phyloP scores from a whole-genome alignment of 805 yeast species.

The Candida silvatica region DNA sequence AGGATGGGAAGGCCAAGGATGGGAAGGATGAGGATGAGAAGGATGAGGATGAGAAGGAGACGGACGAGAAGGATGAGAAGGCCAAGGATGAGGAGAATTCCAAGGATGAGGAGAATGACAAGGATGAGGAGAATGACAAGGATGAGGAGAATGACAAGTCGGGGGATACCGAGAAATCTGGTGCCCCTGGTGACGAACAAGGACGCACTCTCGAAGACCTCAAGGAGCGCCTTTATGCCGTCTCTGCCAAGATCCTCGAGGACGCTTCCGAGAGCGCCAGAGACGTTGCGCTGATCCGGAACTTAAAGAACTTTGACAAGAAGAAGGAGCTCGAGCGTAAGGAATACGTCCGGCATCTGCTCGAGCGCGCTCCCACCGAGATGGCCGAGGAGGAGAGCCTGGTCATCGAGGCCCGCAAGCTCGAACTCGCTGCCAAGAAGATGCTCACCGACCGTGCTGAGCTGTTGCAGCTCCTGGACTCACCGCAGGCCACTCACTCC shows the following conservation, averaged over 20 bases:
- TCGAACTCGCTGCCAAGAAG: slow-evolving; percentile 87
- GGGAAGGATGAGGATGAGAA: background rate
- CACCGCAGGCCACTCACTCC: slow-evolving; percentile 74
- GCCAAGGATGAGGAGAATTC: background rate
- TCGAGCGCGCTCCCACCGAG: slow-evolving; percentile 88
- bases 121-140: background rate
- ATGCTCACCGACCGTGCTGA: slow-evolving; percentile 78
- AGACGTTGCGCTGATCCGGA: slow-evolving; percentile 42
- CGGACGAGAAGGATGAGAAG: background rate
- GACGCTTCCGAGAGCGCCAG: slow-evolving; percentile 28
- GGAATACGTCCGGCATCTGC: slow-evolving; percentile 63
- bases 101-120: background rate
- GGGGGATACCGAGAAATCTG: background rate
- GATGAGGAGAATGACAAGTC: background rate
- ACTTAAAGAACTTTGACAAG: slow-evolving; percentile 56
- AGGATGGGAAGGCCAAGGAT: background rate
- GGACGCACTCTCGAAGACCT: slow-evolving; percentile 64
- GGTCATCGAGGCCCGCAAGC: slow-evolving; percentile 84
- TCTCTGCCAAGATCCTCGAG: slow-evolving; percentile 48
- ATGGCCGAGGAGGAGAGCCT: slow-evolving; percentile 96
- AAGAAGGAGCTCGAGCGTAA: slow-evolving; percentile 73
- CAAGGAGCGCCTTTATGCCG: slow-evolving; percentile 70
- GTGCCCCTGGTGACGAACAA: background rate
- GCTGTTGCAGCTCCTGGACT: slow-evolving; percentile 69
- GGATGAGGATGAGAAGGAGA: background rate